Conservation (phyloP, 2,329 filamentous ascomycete species). For the Alternaria solani region DNA sequence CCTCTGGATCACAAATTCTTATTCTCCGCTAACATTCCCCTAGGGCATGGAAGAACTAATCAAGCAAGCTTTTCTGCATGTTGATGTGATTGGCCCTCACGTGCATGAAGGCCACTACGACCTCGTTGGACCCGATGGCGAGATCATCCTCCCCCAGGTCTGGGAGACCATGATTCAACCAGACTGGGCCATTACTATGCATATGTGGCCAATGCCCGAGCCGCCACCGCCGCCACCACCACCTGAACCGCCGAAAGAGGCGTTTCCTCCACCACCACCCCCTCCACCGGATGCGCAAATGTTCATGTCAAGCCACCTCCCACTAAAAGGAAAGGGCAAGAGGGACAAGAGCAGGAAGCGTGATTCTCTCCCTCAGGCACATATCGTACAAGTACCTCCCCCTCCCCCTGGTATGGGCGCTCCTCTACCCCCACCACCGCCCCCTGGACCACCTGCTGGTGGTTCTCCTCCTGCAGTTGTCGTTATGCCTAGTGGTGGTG, state of each 20-base stretch:
- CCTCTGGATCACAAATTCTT: conserved; percentile 50
- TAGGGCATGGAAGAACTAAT: conserved; percentile 60
- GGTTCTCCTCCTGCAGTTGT: conserved; percentile 20
- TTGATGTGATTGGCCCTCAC: conserved; percentile 56
- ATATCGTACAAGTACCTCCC: conserved; percentile 21
- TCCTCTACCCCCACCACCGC: conserved; percentile 15
- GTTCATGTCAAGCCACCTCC: conserved; percentile 23
- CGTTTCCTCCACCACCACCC: conserved; percentile 20
- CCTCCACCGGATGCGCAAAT: conserved; percentile 25
- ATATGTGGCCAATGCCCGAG: conserved; percentile 59
- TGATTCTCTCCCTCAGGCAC: conserved; percentile 16
- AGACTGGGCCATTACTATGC: conserved; percentile 59
- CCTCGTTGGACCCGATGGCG: conserved; percentile 57
- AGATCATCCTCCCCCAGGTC: conserved; percentile 60
- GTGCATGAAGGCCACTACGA: conserved; percentile 59
- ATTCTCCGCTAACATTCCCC: conserved; percentile 72
- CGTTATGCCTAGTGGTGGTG: conserved; percentile 12
- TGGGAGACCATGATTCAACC: conserved; percentile 60
- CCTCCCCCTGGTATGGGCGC: background rate
- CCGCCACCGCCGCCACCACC: conserved; percentile 11
- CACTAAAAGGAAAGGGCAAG: conserved; percentile 23
- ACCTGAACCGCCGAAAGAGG: conserved; percentile 18
- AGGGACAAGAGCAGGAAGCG: conserved; percentile 26
- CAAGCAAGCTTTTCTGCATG: conserved; percentile 59
- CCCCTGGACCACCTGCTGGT: conserved; percentile 12